Conservation (phyloP, 495 filamentous ascomycete species). For the Penicillium angulare region DNA sequence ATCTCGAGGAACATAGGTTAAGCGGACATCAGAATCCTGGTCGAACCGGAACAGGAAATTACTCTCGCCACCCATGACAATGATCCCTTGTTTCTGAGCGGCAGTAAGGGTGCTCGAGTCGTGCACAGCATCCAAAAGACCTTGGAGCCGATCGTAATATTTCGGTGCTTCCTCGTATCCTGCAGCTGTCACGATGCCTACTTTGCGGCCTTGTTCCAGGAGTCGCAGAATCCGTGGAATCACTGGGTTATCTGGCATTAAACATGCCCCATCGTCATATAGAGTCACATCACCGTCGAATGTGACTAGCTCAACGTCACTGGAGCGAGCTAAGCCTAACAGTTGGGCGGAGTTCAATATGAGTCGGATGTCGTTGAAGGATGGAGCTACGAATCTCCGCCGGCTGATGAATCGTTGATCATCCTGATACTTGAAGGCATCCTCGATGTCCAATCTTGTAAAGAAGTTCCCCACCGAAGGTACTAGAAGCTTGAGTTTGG, state of each 20-base stretch:
- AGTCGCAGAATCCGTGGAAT: constrained; percentile 75
- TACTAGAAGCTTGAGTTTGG: constrained; percentile 90
- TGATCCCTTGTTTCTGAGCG: constrained; percentile 67
- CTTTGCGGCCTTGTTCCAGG: constrained; percentile 58
- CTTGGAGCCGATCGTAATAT: constrained; percentile 82
- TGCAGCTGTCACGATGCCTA: constrained; percentile 95
- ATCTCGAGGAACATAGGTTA: constrained; percentile 61
- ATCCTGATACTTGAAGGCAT: constrained; percentile 92
- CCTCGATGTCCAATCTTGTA: constrained; percentile 77
- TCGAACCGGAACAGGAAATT: constrained; percentile 86
- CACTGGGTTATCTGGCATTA: constrained; percentile 70
- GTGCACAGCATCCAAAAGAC: constrained; percentile 80
- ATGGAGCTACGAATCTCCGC: constrained; percentile 90
- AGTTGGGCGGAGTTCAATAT: constrained; percentile 94
- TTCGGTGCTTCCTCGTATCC: constrained; percentile 84
- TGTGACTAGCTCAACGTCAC: constrained; percentile 72
- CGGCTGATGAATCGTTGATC: constrained; percentile 79
- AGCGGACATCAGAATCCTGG: constrained; percentile 21
- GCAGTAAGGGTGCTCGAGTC: constrained; percentile 54
- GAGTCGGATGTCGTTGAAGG: constrained; percentile 94
- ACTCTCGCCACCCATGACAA: constrained; percentile 89
- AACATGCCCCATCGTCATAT: constrained; percentile 86
- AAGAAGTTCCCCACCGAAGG: constrained; percentile 90
- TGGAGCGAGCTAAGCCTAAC: constrained; percentile 69
- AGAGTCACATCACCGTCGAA: constrained; percentile 98